Evolutionary conservation across 176 grass and related monocot species (phyloP).

Genomic region (Paspalum notatum): DNA sequence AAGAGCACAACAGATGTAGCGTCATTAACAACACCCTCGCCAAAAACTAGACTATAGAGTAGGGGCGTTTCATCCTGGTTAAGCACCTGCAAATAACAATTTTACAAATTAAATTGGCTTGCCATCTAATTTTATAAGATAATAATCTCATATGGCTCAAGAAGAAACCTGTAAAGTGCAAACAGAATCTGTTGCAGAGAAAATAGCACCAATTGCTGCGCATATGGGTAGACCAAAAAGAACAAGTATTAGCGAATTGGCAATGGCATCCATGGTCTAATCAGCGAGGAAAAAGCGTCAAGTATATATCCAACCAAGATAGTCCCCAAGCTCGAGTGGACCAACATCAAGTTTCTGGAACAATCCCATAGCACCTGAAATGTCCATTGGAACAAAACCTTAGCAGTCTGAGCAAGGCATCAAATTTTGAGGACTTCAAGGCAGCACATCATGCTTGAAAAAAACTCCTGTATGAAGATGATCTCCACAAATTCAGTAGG

Average conservation of each 20-base stretch:
- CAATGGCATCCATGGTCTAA: conserved; percentile 32
- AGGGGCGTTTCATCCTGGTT: conserved; percentile 95
- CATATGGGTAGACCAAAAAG: conserved; percentile 26
- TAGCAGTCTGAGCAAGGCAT: conserved; percentile 28
- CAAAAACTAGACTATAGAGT: conserved; percentile 94
- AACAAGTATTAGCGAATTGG: conserved; percentile 27
- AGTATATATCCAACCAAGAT: conserved; percentile 68
- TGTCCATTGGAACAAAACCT: conserved; percentile 32
- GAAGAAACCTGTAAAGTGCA: conserved; percentile 92
- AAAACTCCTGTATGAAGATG: conserved; percentile 20
- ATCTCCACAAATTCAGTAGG: conserved; percentile 21
- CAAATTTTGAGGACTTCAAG: conserved; percentile 20
- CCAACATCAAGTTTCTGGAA: conserved; percentile 80
- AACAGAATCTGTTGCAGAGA: conserved; percentile 98
- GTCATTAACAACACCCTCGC: conserved; percentile 99
- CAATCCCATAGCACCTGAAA: conserved; percentile 80
- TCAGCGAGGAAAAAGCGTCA: background rate
- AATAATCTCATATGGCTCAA: conserved; percentile 22
- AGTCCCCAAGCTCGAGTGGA: conserved; percentile 73
- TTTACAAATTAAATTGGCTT: conserved; percentile 35
- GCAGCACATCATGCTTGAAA: conserved; percentile 33
- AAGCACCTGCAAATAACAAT: conserved; percentile 71
- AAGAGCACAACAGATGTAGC: conserved; percentile 96
- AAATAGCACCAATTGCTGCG: conserved; percentile 92
- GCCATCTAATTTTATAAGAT: conserved; percentile 17